Evolutionary conservation across 2,329 filamentous ascomycete genomes (phyloP), one percentile per base, ranked within the genome.

Genomic region (Diaporthe sp.): DNA sequence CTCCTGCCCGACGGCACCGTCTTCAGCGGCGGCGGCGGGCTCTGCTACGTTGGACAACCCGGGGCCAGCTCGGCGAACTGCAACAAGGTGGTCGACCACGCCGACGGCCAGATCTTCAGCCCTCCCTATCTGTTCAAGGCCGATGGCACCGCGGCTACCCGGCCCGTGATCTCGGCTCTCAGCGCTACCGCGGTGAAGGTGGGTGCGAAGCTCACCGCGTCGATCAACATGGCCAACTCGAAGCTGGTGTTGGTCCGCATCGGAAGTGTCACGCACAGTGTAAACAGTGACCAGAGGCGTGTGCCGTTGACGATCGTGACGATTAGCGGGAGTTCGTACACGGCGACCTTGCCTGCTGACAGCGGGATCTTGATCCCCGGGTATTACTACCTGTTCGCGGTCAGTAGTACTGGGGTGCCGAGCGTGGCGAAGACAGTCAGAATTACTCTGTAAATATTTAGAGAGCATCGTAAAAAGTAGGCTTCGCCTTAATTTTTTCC

Each of bases 231-330:
- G 9, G 76, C 80, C 4, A 76, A 80, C 1, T 20, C 82, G 47
- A 80, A 80, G 3, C 85, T 86, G 53, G 83, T 86, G 0, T 79
- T 91, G 20, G 80, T 92, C 39, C 84, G 90, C 8, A 85, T 86
- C 61, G 86, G 88, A 1, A 86, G 84, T 4, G 83, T 83, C 5
- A 92, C 90, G 0, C 90, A 91, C 79, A 86, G 88, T 1, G 85
- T 91, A 65, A 89, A 92, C 78, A 91, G 87, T 0, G 90, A 92
- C 80, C 89, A 91, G 82, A 82, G 90, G 31, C 86, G 90, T 12
- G 84, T 92, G 65, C 83, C 87, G 20, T 80, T 90, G 31, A 82
- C 80, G 4, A 76, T 82, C 8, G 78, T 79, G 5, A 71, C 72
- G 17, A 74, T 76, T 6, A 78, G 78, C 44, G 81, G 81, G 0